Percentiles rank a stretch among this genome's conserved stretches.
Conservation (phyloP, 2,329 filamentous ascomycete species). For the Knoxdaviesia capensis region DNA sequence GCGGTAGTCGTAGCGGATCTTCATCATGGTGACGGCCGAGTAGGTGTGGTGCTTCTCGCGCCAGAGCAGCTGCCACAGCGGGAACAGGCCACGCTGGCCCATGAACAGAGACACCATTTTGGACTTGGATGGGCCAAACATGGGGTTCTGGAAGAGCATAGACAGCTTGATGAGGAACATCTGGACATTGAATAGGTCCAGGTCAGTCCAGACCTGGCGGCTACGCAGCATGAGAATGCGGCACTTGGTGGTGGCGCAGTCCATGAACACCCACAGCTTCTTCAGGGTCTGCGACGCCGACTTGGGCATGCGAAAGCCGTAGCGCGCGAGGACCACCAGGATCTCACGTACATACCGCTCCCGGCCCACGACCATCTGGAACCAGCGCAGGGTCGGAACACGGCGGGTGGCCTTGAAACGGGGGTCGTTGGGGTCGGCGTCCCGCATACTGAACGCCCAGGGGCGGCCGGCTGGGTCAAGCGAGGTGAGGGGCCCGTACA, state of each 20-base stretch:
- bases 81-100: slow-evolving; percentile 32
- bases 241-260: slow-evolving; percentile 34
- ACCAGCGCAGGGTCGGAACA: slow-evolving; percentile 46
- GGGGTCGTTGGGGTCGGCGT: slow-evolving; percentile 3
- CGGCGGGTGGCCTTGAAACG: slow-evolving; percentile 16
- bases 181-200: slow-evolving; percentile 39
- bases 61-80: slow-evolving; percentile 40
- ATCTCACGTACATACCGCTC: slow-evolving; percentile 39
- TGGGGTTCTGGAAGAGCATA: slow-evolving; percentile 46
- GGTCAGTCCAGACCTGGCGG: slow-evolving; percentile 30
- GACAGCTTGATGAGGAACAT: slow-evolving; percentile 53
- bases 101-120: slow-evolving; percentile 36
- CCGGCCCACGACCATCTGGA: slow-evolving; percentile 43
- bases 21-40: slow-evolving; percentile 33
- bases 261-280: slow-evolving; percentile 57
- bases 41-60: slow-evolving; percentile 27
- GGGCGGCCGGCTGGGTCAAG: slow-evolving; percentile 34
- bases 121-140: slow-evolving; percentile 27
- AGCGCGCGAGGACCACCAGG: slow-evolving; percentile 34
- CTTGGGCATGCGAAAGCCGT: slow-evolving; percentile 34
- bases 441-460: slow-evolving; percentile 11
- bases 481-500: slow-evolving; percentile 36
- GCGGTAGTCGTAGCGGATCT: slow-evolving; percentile 34
- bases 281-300: slow-evolving; percentile 26
- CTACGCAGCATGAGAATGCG: slow-evolving; percentile 35